phyloP scores from a whole-genome alignment of 2,329 filamentous ascomycete genomes.

The Ophiostoma quercus region DNA sequence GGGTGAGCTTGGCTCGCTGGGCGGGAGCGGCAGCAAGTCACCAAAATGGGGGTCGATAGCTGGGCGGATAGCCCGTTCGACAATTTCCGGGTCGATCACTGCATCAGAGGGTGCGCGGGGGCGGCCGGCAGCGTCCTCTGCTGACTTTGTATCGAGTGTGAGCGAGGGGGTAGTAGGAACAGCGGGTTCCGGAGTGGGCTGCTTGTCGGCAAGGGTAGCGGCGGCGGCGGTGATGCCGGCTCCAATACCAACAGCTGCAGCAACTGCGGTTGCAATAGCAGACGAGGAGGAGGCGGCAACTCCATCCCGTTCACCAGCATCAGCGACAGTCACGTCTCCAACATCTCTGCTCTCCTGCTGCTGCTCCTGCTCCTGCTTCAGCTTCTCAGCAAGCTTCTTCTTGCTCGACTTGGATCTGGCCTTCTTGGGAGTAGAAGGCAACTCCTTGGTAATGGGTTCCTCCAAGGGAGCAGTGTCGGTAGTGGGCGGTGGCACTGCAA shows the following conservation, averaged over 20 bases:
- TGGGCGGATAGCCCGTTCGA: slow-evolving; percentile 54
- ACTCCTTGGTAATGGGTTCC: neutral
- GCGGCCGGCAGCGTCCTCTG: slow-evolving; percentile 4
- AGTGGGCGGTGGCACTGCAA: neutral
- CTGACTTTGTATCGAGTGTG: neutral
- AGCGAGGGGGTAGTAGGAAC: slow-evolving; percentile 30
- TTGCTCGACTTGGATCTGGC: neutral
- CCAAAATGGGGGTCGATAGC: slow-evolving; percentile 63
- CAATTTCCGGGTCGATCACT: slow-evolving; percentile 53
- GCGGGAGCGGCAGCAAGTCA: slow-evolving; percentile 59
- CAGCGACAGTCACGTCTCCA: neutral
- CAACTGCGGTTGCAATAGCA: slow-evolving; percentile 30
- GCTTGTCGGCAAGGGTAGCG: slow-evolving; percentile 47
- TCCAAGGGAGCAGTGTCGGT: neutral
- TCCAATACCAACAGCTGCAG: slow-evolving; percentile 12
- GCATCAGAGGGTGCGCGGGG: slow-evolving; percentile 30
- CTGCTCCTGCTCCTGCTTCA: neutral
- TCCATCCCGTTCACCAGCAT: neutral
- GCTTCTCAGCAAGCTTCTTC: neutral
- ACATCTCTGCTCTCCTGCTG: neutral
- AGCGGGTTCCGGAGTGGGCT: slow-evolving; percentile 38
- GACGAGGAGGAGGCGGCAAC: slow-evolving; percentile 11
- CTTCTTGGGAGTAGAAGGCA: neutral
- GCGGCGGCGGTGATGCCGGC: slow-evolving; percentile 42
- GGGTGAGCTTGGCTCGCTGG: slow-evolving; percentile 49